These are phyloP conservation scores for Xylaria sp. DNA, from an alignment of 2,329 filamentous ascomycete species.

Conservation along the genomic window DNA sequence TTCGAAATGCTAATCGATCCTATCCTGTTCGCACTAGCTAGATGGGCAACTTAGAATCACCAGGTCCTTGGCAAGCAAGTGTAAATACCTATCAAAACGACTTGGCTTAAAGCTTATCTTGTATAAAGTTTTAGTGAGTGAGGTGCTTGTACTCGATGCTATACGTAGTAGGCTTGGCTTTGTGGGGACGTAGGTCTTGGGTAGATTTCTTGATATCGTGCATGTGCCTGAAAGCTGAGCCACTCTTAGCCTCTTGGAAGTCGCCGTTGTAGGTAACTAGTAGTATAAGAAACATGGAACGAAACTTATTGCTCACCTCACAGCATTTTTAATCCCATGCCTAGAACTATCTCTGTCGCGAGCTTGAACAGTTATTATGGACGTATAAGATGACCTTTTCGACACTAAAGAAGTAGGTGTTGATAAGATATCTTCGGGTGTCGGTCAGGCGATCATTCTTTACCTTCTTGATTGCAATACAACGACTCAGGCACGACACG, in stretches of 20 bases:
- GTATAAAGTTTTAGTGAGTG: background rate
- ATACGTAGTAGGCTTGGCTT: background rate
- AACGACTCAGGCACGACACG: background rate
- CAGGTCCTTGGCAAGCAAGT: too few relatives aligned
- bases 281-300: constrained; percentile 4
- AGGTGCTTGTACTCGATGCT: background rate
- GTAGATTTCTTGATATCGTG: background rate
- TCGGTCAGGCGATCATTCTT: background rate
- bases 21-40: too few relatives aligned
- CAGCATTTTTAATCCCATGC: too few relatives aligned
- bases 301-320: background rate
- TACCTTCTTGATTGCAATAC: constrained; percentile 16
- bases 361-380: constrained; percentile 1
- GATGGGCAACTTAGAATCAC: too few relatives aligned
- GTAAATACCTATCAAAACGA: too few relatives aligned
- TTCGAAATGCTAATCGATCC: too few relatives aligned
- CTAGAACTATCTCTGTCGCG: too few relatives aligned
- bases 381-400: constrained; percentile 11
- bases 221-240: constrained; percentile 19
- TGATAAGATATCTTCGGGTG: background rate
- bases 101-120: background rate
- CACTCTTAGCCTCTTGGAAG: background rate
- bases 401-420: background rate
- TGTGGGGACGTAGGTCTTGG: constrained; percentile 1
- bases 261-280: background rate